A percentile compares a stretch with the other conserved stretches of the same genome.
These are phyloP conservation scores for Aspergillus homomorphus DNA, from an alignment of 495 filamentous ascomycete genomes.

Conservation along the genomic window DNA sequence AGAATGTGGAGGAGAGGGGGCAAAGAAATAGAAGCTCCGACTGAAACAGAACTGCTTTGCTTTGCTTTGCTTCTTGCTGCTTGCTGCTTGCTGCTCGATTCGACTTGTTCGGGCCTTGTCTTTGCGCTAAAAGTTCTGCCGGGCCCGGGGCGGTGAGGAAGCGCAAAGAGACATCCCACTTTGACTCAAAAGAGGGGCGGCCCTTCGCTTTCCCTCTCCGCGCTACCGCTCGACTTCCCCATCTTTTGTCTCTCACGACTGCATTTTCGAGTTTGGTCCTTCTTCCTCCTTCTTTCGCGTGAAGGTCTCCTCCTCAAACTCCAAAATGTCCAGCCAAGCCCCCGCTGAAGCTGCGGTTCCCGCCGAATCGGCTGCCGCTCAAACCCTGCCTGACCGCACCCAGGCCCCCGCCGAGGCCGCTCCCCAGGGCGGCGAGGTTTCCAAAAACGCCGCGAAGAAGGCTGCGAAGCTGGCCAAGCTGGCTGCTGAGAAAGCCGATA, in stretches of 20 bases:
- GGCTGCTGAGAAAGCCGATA: slow-evolving; percentile 64
- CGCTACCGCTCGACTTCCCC: slow-evolving; percentile 14
- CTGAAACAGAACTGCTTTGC: slow-evolving; percentile 18
- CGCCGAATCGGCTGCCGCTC: slow-evolving; percentile 28
- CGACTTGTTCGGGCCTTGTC: slow-evolving; percentile 6
- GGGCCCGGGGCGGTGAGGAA: slow-evolving; percentile 35
- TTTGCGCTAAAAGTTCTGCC: slow-evolving; percentile 49
- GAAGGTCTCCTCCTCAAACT: slow-evolving; percentile 20
- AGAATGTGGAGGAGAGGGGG: slow-evolving; percentile 13
- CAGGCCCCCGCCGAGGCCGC: slow-evolving; percentile 41
- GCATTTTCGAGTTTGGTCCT: slow-evolving; percentile 15
- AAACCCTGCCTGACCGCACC: slow-evolving; percentile 42
- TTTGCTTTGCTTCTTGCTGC: neutral
- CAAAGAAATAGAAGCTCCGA: slow-evolving; percentile 29
- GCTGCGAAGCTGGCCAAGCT: slow-evolving; percentile 64
- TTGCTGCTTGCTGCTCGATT: neutral
- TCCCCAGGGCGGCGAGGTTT: slow-evolving; percentile 42
- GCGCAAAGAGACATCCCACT: slow-evolving; percentile 43
- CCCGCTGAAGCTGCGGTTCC: slow-evolving; percentile 28
- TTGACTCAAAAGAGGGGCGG: slow-evolving; percentile 23
- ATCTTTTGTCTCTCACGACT: slow-evolving; percentile 13
- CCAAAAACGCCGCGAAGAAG: slow-evolving; percentile 70
- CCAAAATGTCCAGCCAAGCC: slow-evolving; percentile 41
- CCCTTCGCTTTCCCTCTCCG: slow-evolving; percentile 13
- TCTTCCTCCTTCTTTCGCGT: neutral